These are phyloP conservation scores for Talaromyces adpressus DNA, from an alignment of 495 filamentous ascomycete genomes.

Conservation along the genomic window DNA sequence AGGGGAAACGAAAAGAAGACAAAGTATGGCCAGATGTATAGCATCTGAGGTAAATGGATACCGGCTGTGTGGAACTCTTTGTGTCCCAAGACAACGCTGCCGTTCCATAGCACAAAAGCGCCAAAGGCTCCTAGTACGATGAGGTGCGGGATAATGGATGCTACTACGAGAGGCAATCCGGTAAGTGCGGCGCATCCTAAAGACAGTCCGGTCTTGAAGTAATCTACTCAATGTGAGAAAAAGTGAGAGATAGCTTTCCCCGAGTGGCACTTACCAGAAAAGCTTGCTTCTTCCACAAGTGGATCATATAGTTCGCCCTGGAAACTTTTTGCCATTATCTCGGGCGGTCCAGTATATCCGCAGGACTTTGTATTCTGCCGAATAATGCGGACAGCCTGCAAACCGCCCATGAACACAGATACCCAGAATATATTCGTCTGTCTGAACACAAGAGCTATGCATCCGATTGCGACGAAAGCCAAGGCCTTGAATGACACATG, in stretches of 20 bases:
- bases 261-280: slow-evolving; percentile 42
- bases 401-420: slow-evolving; percentile 72
- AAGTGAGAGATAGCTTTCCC: background rate
- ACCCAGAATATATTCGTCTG: slow-evolving; percentile 99
- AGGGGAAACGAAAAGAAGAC: slow-evolving; percentile 84
- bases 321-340: slow-evolving; percentile 26
- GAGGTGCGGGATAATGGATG: slow-evolving; percentile 58
- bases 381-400: slow-evolving; percentile 52
- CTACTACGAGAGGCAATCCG: slow-evolving; percentile 40
- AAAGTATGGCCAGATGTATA: slow-evolving; percentile 89
- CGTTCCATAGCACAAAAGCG: slow-evolving; percentile 76
- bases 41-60: slow-evolving; percentile 83
- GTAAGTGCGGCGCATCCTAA: slow-evolving; percentile 48
- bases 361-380: slow-evolving; percentile 21
- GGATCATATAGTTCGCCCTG: slow-evolving; percentile 61
- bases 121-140: slow-evolving; percentile 61
- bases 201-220: slow-evolving; percentile 51
- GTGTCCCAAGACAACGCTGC: slow-evolving; percentile 87
- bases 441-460: slow-evolving; percentile 63
- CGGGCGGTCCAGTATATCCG: slow-evolving; percentile 15
- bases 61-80: slow-evolving; percentile 90
- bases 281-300: slow-evolving; percentile 42
- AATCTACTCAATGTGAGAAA: slow-evolving; percentile 39
- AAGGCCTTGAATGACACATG: slow-evolving; percentile 18
- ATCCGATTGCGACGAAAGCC: slow-evolving; percentile 45